Evolutionary conservation across 1,284 basidiomycete genomes (phyloP), one percentile per base, ranked within the genome.

Genomic region (Inonotus obliquus): DNA sequence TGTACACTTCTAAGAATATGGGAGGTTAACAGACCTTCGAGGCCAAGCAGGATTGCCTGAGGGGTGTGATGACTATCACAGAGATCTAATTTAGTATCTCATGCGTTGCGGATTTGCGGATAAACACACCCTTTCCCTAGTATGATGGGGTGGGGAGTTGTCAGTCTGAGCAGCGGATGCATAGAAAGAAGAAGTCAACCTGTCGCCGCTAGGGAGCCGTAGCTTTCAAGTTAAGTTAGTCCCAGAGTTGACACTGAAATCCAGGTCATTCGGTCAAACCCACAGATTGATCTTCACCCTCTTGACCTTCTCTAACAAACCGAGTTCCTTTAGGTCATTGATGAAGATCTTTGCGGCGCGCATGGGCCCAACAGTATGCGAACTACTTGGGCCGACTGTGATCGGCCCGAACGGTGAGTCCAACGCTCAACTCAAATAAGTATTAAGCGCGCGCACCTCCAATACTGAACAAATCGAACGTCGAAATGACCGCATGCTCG

Each of bases 401-500:
- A 27, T 17, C 44, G 59, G 45, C 47, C 59, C 57, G 53, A 61
- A 53, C 59, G 19, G 49, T 2, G 60, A 68, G 39, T 65, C 72
- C 2, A 32, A 70, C 70, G 3, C 73, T 32, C 32, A 71, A 1
- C 75, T 74, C 23, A 78, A 57, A 41, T 51, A 23, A 9, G 48
- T 47, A 38, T 19, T n/a, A 38, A n/a, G 17, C 35, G 45, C 11
- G 67, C 77, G 68, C 69, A 86, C 89, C 90, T 58, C 96, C 96
- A 65, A 98, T 92, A 64, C 91, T 94, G 77, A 98, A 98, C 53
- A 98, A 77, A 74, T 98, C 96, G 68, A 95, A 96, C 0, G 93
- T 87, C 0, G 89, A 92, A 59, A 98, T 96, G 65, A 97, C 95
- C 0, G 94, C 95, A 77, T 97, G 94, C 62, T 94, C 89, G n/a